Percentiles rank a stretch among this genome's conserved stretches.
These are phyloP conservation scores for Paramecium biaurelia DNA, from an alignment of 73 alveolate species.

Conservation along the genomic window DNA sequence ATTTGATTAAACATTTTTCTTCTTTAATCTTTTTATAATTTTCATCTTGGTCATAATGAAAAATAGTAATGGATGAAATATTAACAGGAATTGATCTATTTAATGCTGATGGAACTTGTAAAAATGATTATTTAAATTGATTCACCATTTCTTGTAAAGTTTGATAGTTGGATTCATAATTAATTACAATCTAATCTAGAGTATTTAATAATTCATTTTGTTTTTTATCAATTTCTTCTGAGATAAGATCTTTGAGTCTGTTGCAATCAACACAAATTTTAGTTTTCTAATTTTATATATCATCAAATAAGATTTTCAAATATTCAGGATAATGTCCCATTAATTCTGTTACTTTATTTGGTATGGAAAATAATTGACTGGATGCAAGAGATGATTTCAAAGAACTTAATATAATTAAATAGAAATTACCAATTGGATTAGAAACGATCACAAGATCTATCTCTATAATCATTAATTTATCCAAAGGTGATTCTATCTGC, in stretches of 20 bases:
- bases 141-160: not conserved
- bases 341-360: not conserved
- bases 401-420: not conserved
- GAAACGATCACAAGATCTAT: not conserved
- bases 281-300: not conserved
- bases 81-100: not conserved
- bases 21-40: not conserved
- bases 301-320: not conserved
- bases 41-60: not conserved
- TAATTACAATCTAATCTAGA: not conserved
- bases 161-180: not conserved
- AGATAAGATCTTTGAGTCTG: not conserved
- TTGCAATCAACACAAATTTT: not conserved
- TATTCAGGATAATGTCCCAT: not conserved
- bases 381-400: not conserved
- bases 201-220: not conserved
- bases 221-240: not conserved
- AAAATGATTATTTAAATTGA: slow-evolving; percentile 6
- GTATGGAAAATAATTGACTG: not conserved
- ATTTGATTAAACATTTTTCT: not conserved
- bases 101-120: not conserved
- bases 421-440: not conserved
- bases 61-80: not conserved
- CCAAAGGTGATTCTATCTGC: not conserved
- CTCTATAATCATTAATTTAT: not conserved